These are phyloP conservation scores for Boletus tomentosulus DNA, from an alignment of 768 basidiomycete genomes.

Conservation along the genomic window DNA sequence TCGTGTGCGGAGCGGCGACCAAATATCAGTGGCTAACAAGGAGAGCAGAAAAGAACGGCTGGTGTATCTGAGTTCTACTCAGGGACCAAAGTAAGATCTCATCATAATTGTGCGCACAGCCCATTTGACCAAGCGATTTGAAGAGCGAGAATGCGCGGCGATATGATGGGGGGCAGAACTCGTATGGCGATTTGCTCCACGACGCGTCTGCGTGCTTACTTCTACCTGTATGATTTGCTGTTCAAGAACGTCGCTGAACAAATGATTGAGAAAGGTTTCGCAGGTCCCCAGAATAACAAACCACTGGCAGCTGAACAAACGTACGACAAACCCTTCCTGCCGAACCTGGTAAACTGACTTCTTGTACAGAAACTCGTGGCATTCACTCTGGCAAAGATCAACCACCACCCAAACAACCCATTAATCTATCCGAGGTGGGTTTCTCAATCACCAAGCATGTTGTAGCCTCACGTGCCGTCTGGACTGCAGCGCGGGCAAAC, in stretches of 20 bases:
- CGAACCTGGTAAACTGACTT: constrained; percentile 5
- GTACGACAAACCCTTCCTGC: constrained; percentile 43
- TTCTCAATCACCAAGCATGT: background rate
- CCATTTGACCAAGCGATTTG: constrained; percentile 40
- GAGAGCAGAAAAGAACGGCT: constrained; percentile 72
- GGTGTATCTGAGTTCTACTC: constrained; percentile 83
- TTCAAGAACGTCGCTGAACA: constrained; percentile 89
- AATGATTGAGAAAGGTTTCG: constrained; percentile 89
- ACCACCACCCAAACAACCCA: constrained; percentile 71
- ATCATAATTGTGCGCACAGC: background rate
- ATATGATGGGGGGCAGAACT: constrained; percentile 77
- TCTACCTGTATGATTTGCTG: background rate
- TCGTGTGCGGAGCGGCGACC: constrained; percentile 91
- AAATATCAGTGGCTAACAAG: constrained; percentile 75
- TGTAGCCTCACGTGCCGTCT: background rate
- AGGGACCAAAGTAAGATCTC: constrained; percentile 67
- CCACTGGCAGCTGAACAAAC: constrained; percentile 90
- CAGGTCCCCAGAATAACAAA: constrained; percentile 94
- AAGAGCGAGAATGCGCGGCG: constrained; percentile 90
- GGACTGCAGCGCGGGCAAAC: constrained; percentile 70
- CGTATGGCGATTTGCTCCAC: constrained; percentile 42
- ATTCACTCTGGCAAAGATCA: constrained; percentile 93
- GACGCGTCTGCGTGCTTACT: background rate
- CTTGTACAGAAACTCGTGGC: constrained; percentile 61
- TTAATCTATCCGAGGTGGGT: constrained; percentile 88